These are phyloP conservation scores for Trichomonas tenax DNA, from an alignment of 208 protist genomes.

Conservation along the genomic window DNA sequence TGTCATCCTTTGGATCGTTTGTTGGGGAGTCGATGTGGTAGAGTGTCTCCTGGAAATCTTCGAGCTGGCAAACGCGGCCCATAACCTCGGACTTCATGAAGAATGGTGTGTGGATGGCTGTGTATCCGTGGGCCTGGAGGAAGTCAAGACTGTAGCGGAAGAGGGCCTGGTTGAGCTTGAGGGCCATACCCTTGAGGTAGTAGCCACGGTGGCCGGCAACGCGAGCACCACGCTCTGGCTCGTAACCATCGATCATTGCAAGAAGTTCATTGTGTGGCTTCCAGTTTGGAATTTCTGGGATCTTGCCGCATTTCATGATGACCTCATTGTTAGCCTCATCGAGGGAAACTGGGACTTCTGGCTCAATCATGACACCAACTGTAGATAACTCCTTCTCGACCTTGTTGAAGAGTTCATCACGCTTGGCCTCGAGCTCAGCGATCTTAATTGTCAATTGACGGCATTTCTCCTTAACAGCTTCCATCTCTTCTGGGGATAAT, in stretches of 20 bases:
- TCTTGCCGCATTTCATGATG: conserved; percentile 37
- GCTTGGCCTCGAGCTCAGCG: not conserved
- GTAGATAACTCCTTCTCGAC: not conserved
- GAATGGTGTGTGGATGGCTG: conserved; percentile 87
- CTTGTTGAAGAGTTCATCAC: not conserved
- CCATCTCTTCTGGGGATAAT: not conserved
- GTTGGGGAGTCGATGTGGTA: conserved; percentile 83
- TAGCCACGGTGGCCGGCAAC: conserved; percentile 87
- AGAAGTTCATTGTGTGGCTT: conserved; percentile 41
- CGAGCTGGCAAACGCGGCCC: conserved; percentile 79
- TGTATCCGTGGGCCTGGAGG: conserved; percentile 47
- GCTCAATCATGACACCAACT: not conserved
- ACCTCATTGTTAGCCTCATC: conserved; percentile 65
- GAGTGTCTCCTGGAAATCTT: conserved; percentile 95
- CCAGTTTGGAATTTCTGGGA: conserved; percentile 27
- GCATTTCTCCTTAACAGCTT: not conserved
- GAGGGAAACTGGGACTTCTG: conserved; percentile 61
- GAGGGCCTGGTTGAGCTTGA: conserved; percentile 78
- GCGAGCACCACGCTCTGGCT: conserved; percentile 38
- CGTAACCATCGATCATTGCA: conserved; percentile 31
- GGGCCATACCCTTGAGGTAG: conserved; percentile 82
- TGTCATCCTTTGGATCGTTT: conserved; percentile 62
- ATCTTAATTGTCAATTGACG: not conserved
- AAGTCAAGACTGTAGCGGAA: conserved; percentile 89
- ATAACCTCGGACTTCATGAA: conserved; percentile 96